Base-by-base conservation (phyloP, 345 rosid species). In the Gossypium bickii region DNA sequence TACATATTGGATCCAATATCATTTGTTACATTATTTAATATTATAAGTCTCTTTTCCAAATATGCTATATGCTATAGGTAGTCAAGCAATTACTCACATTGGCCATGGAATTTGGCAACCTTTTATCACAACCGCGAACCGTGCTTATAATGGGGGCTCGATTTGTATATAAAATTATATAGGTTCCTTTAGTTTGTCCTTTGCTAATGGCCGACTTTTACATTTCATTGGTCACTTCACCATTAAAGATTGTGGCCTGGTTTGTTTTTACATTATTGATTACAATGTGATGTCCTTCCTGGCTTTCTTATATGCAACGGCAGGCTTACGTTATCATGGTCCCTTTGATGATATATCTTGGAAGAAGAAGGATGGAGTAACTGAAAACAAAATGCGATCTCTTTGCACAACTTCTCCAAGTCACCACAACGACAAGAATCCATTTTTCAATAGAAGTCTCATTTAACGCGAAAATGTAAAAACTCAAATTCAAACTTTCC, bases 21-120 rank as follows among this genome's bases (percentile, higher is more conserved):
- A 8, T 52, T 69, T 27, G 11, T 70, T 5, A 10, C 25, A 29
- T 52, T 70, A 17, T 15, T 27, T 16, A 17, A 8, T 52, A 20
- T 4, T 15, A 8, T 1, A 5, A 15, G 17, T n/a, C 43, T n/a
- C 45, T 15, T 56, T 57, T 41, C 41, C 38, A 41, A 38, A 9
- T 56, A 22, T 56, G 65, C 74, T 52, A 38, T n/a, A 44, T 29
- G 15, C 15, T 5, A 52, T 2, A 60, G 8, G 64, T 55, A 22
- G 7, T 49, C 12, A 25, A 11, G 63, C 38, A 12, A 22, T 59
- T 12, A 12, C 17, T 59, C 51, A 10, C 62, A 55, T 20, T 20
- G 59, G 64, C 64, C 74, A 55, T 56, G 52, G 74, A 71, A 57
- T 55, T 56, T 18, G 74, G 65, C 9, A 18, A 71, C 18, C 52